Base-by-base conservation (phyloP, 2,329 filamentous ascomycete species). In the Didymella pinodella region DNA sequence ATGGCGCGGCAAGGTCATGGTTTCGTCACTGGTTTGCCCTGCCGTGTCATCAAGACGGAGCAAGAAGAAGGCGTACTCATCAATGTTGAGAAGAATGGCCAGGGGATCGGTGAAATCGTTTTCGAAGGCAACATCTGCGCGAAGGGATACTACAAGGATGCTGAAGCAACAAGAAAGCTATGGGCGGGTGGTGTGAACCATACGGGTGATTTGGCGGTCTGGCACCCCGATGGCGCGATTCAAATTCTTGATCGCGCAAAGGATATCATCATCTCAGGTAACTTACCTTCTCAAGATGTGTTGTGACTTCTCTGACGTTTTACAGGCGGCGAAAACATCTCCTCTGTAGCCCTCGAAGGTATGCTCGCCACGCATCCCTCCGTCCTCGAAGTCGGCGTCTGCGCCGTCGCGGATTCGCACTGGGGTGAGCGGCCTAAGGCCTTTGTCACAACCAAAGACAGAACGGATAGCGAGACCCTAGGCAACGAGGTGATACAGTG, bases 381-480 rank as follows among this genome's bases (percentile, higher is more conserved):
- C 65, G 87, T 99, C 36, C 86, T 99, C 25, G 95, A 99, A 80
- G 93, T 90, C 1, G 95, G 92, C 36, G 93, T 97, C 31, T 92
- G 97, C 5, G 91, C 91, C 0, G 89, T 98, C 0, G 84, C 89
- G 0, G 93, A 98, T 75, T 88, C 88, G 36, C 91, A 96, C 74
- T 99, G 94, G 93, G 95, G 95, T 25, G 95, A 99, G 79, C 82
- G 92, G n/a, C 94, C 95, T 12, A 97, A 97, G 79, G 95, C 94
- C 0, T 99, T 92, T 73, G 81, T 98, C 59, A 98, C 95, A 0
- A 83, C 93, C 31, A 91, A 92, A 73, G 77, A 85, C 11, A 60
- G 64, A 0, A 61, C 56, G 0, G 54, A 65, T 41, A 89, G 87
- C n/a, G 86, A 84, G 70, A 71, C 76, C 1, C 65, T 92, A 18